These are phyloP conservation scores for rapeseed (Brassica napus) DNA, from an alignment of 345 rosid species.

Conservation along the genomic window DNA sequence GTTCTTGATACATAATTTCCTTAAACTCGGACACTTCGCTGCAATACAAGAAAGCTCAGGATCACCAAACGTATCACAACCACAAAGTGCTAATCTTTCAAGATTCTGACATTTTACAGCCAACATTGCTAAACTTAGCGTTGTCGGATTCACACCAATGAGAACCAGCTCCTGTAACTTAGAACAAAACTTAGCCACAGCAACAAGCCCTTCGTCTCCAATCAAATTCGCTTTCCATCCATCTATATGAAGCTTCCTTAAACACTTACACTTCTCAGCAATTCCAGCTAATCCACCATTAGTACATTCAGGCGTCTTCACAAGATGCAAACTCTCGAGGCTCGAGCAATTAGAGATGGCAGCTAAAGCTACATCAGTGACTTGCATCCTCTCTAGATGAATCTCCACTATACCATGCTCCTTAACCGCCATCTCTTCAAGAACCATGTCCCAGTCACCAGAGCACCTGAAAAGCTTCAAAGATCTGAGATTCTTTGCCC, in stretches of 20 bases:
- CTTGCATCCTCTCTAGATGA: conserved; percentile 70
- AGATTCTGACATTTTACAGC: conserved; percentile 6
- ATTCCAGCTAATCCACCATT: conserved; percentile 54
- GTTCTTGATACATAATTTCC: conserved; percentile 75
- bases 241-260: conserved; percentile 79
- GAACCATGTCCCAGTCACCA: conserved; percentile 74
- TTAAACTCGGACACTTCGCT: conserved; percentile 58
- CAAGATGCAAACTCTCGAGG: conserved; percentile 76
- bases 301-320: conserved; percentile 72
- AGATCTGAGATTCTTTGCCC: conserved; percentile 60
- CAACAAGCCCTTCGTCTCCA: conserved; percentile 63
- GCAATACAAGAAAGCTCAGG: conserved; percentile 73
- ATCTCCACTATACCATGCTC: conserved; percentile 60
- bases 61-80: conserved; percentile 77
- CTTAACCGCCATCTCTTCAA: conserved; percentile 49
- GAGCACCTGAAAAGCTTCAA: conserved; percentile 80
- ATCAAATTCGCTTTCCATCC: conserved; percentile 72
- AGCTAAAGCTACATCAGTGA: conserved; percentile 61
- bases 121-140: too few relatives aligned
- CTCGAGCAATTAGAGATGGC: conserved; percentile 56
- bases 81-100: conserved; percentile 73
- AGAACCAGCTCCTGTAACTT: conserved; percentile 72
- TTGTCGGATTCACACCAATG: conserved; percentile 78
- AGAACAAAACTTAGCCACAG: conserved; percentile 64
- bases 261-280: conserved; percentile 56